These are phyloP conservation scores for Fragaria vesca DNA, from an alignment of 306 rosid species.

Conservation along the genomic window DNA sequence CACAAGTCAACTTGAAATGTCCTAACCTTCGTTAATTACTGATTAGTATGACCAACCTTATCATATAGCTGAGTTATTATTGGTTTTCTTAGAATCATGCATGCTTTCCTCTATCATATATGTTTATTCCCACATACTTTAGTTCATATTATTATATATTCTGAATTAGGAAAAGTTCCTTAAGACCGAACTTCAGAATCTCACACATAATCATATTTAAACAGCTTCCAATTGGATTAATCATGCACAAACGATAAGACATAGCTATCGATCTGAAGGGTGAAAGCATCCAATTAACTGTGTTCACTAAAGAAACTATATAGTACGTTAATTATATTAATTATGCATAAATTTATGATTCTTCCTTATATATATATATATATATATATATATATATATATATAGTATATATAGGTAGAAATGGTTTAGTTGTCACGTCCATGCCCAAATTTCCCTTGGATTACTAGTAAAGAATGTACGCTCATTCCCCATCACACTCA, in stretches of 20 bases:
- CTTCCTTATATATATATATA: neutral
- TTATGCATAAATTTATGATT: neutral
- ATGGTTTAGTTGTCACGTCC: neutral
- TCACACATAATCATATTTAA: neutral
- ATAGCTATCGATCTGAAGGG: neutral
- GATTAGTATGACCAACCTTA: neutral
- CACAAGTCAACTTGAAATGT: neutral
- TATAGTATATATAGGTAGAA: no score
- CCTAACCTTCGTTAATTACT: neutral
- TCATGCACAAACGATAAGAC: neutral
- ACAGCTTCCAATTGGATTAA: neutral
- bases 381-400: no score
- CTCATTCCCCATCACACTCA: neutral
- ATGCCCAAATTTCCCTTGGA: neutral
- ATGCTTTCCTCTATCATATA: neutral
- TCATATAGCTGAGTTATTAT: neutral
- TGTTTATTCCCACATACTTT: neutral
- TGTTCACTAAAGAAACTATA: neutral
- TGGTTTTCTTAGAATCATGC: slow-evolving; percentile 8
- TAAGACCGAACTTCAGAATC: slow-evolving; percentile 3
- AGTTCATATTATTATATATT: neutral
- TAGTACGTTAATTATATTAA: neutral
- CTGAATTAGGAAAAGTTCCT: neutral
- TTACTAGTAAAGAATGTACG: neutral
- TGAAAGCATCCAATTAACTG: slow-evolving; percentile 6